Evolutionary conservation across 495 filamentous ascomycete genomes (phyloP).

Genomic region (Cudoniella acicularis): DNA sequence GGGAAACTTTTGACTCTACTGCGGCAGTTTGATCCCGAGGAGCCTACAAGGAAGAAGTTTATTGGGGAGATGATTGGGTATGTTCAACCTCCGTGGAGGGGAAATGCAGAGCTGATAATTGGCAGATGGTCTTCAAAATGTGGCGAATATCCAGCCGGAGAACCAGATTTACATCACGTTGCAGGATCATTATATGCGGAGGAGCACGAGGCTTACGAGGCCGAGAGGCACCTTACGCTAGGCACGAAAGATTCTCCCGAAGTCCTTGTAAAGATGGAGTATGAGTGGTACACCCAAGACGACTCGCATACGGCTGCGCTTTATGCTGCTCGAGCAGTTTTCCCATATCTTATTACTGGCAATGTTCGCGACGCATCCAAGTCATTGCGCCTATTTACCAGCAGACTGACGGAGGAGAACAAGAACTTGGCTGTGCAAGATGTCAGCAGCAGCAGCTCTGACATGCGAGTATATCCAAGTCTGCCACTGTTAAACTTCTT

Average conservation of each 20-base stretch:
- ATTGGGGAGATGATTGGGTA: slow-evolving; percentile 82
- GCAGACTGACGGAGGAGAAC: slow-evolving; percentile 65
- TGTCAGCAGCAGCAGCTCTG: slow-evolving; percentile 69
- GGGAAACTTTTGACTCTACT: slow-evolving; percentile 58
- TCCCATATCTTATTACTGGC: slow-evolving; percentile 86
- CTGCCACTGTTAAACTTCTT: slow-evolving; percentile 93
- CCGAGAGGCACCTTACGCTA: slow-evolving; percentile 83
- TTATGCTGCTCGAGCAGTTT: slow-evolving; percentile 83
- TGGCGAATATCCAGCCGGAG: slow-evolving; percentile 85
- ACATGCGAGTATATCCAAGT: slow-evolving; percentile 78
- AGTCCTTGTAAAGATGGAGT: slow-evolving; percentile 75
- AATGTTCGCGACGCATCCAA: slow-evolving; percentile 87
- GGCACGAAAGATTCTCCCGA: slow-evolving; percentile 88
- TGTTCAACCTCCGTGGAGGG: slow-evolving; percentile 23
- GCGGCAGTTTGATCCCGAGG: slow-evolving; percentile 72
- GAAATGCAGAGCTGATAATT: slow-evolving; percentile 10
- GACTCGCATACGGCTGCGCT: slow-evolving; percentile 84
- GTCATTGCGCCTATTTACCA: slow-evolving; percentile 74
- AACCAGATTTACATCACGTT: slow-evolving; percentile 94
- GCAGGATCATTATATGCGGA: slow-evolving; percentile 84
- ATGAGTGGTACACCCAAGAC: slow-evolving; percentile 88
- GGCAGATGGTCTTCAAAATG: slow-evolving; percentile 76
- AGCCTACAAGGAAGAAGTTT: slow-evolving; percentile 88
- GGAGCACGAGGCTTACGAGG: slow-evolving; percentile 86
- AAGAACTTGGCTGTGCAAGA: slow-evolving; percentile 70